Evolutionary conservation across 148 eudicot genomes (phyloP).

Genomic region (Vaccinium corymbosum): DNA sequence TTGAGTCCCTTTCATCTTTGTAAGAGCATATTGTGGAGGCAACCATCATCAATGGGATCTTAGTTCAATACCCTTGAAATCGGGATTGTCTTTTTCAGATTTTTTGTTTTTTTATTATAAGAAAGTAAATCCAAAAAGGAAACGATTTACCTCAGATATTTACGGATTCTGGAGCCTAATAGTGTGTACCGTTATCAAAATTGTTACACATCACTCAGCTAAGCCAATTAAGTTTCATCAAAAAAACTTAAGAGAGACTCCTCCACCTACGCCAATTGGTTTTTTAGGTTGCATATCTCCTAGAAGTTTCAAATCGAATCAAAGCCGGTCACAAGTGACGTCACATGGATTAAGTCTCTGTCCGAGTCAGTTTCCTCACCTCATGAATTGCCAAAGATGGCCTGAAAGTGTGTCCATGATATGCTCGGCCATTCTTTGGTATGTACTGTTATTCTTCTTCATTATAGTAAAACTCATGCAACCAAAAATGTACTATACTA

Average conservation of each 20-base stretch:
- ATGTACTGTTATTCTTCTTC: background rate
- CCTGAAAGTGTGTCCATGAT: too few relatives aligned
- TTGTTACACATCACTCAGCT: background rate
- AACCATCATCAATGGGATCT: background rate
- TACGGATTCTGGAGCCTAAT: background rate
- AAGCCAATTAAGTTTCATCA: background rate
- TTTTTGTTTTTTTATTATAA: background rate
- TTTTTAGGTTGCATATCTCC: background rate
- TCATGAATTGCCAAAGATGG: background rate
- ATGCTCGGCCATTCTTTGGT: background rate
- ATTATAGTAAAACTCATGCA: background rate
- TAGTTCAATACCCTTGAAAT: constrained; percentile 1
- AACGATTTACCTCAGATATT: background rate
- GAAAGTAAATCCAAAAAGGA: background rate
- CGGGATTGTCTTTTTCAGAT: background rate
- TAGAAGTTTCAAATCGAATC: background rate
- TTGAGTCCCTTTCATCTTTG: too few relatives aligned
- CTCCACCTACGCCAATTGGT: background rate
- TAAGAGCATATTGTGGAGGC: too few relatives aligned
- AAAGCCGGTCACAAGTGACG: background rate
- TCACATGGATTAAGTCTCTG: background rate
- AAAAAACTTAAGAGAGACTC: background rate
- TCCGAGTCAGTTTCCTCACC: background rate
- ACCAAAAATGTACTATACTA: too few relatives aligned
- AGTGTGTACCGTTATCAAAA: background rate